phyloP scores from a whole-genome alignment of 805 yeast genomes.

The Candida arabinofermentans region DNA sequence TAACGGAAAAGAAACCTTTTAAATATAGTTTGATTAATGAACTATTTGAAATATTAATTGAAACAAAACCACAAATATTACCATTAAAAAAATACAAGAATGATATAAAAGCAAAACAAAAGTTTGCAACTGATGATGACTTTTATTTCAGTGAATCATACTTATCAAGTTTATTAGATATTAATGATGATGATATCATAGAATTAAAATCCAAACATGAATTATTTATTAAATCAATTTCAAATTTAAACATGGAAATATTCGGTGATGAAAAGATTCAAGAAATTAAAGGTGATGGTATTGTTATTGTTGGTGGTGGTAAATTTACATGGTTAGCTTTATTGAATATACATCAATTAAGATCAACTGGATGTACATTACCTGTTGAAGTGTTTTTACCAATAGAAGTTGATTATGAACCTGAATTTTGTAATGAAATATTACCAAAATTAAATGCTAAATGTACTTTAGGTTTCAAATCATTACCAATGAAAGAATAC shows the following conservation, averaged over 20 bases:
- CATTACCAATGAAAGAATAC: constrained; percentile 27
- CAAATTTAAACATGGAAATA: constrained; percentile 34
- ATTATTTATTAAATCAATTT: constrained; percentile 12
- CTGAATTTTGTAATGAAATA: constrained; percentile 38
- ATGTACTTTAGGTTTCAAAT: constrained; percentile 39
- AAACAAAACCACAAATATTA: constrained; percentile 32
- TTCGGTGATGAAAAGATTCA: constrained; percentile 21
- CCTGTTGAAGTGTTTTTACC: constrained; percentile 53
- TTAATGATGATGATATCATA: constrained; percentile 28
- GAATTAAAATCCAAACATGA: constrained; percentile 18
- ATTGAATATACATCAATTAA: constrained; percentile 42
- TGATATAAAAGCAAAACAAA: constrained; percentile 40
- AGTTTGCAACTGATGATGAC: constrained; percentile 36
- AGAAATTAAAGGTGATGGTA: constrained; percentile 25
- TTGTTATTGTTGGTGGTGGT: constrained; percentile 53
- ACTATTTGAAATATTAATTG: constrained; percentile 24
- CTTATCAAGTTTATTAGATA: constrained; percentile 38
- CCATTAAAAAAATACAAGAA: constrained; percentile 41
- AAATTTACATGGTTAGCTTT: constrained; percentile 47
- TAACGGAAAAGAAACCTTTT: neutral
- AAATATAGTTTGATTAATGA: constrained; percentile 7
- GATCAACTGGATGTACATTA: constrained; percentile 40
- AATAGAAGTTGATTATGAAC: constrained; percentile 40
- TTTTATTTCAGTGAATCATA: constrained; percentile 45
- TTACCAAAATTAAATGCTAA: constrained; percentile 41